These are phyloP conservation scores for Candida vartiovaarae DNA, from an alignment of 805 yeast species.

Conservation along the genomic window DNA sequence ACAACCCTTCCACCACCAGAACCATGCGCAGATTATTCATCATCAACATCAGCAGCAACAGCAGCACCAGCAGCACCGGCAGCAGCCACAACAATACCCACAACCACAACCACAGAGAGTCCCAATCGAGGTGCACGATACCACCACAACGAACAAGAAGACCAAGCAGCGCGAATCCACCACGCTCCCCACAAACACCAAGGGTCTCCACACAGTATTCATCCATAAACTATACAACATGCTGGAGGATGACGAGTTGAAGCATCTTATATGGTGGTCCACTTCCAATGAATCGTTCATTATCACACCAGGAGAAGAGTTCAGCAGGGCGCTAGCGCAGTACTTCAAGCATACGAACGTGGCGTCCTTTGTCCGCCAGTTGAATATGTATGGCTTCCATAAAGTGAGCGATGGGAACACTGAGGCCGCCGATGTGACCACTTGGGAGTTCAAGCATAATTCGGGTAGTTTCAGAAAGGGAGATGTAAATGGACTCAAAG, in stretches of 20 bases:
- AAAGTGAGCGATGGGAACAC: slow-evolving; percentile 39
- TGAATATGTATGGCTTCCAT: slow-evolving; percentile 67
- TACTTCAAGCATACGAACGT: slow-evolving; percentile 79
- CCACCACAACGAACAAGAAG: background rate
- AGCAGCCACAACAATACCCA: background rate
- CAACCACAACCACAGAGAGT: background rate
- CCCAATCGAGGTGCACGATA: background rate
- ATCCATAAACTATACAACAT: slow-evolving; percentile 87
- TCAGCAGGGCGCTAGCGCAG: slow-evolving; percentile 57
- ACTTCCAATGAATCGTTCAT: slow-evolving; percentile 63
- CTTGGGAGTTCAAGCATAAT: slow-evolving; percentile 89
- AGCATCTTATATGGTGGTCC: slow-evolving; percentile 85
- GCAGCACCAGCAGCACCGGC: background rate
- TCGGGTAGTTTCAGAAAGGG: slow-evolving; percentile 76
- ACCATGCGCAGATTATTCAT: background rate
- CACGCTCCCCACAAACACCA: slow-evolving; percentile 17
- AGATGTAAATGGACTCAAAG: slow-evolving; percentile 62
- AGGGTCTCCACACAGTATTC: slow-evolving; percentile 46
- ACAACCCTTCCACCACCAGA: too few species aligned
- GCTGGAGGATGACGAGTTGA: slow-evolving; percentile 70
- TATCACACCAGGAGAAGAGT: slow-evolving; percentile 81
- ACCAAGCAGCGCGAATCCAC: slow-evolving; percentile 4
- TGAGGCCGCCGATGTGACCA: slow-evolving; percentile 15
- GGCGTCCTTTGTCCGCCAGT: slow-evolving; percentile 70
- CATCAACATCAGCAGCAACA: background rate